Conservation (phyloP, 768 basidiomycete genomes). For the Kwoniella shandongensis region DNA sequence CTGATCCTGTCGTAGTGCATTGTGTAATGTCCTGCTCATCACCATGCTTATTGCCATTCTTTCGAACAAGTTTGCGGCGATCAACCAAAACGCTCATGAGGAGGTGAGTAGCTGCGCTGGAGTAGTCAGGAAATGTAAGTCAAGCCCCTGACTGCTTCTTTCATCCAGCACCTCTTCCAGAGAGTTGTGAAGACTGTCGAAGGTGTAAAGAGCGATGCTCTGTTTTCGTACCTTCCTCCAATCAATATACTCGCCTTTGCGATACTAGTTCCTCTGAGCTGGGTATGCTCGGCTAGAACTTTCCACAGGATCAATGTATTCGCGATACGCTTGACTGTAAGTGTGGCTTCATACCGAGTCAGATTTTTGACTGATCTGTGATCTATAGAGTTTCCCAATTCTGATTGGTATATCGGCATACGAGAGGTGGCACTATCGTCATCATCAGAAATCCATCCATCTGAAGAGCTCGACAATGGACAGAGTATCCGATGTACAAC, state of each 20-base stretch:
- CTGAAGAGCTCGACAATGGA: slow-evolving; percentile 26
- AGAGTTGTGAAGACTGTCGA: slow-evolving; percentile 82
- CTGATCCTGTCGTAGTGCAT: slow-evolving; percentile 21
- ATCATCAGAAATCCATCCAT: slow-evolving; percentile 19
- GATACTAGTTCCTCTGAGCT: slow-evolving; percentile 76
- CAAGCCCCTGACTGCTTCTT: background rate
- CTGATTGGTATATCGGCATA: slow-evolving; percentile 74
- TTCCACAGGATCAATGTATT: slow-evolving; percentile 84
- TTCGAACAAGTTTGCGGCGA: slow-evolving; percentile 82
- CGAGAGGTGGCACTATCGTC: slow-evolving; percentile 61
- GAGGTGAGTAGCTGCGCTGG: slow-evolving; percentile 56
- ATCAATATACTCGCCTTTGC: slow-evolving; percentile 62
- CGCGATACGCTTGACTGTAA: slow-evolving; percentile 74
- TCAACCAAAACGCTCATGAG: slow-evolving; percentile 67
- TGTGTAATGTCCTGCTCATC: slow-evolving; percentile 51
- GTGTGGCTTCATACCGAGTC: slow-evolving; percentile 64
- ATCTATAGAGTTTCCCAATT: slow-evolving; percentile 68
- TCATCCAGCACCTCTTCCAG: slow-evolving; percentile 71
- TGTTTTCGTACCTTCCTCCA: slow-evolving; percentile 89
- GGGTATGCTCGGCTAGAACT: slow-evolving; percentile 68
- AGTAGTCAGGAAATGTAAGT: background rate
- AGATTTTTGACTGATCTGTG: slow-evolving; percentile 72
- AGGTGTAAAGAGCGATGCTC: slow-evolving; percentile 83
- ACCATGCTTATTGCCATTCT: slow-evolving; percentile 79
- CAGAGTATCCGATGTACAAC: slow-evolving; percentile 21